Conservation (phyloP, 2,329 filamentous ascomycete species). For the Aspergillus pseudoglaucus region DNA sequence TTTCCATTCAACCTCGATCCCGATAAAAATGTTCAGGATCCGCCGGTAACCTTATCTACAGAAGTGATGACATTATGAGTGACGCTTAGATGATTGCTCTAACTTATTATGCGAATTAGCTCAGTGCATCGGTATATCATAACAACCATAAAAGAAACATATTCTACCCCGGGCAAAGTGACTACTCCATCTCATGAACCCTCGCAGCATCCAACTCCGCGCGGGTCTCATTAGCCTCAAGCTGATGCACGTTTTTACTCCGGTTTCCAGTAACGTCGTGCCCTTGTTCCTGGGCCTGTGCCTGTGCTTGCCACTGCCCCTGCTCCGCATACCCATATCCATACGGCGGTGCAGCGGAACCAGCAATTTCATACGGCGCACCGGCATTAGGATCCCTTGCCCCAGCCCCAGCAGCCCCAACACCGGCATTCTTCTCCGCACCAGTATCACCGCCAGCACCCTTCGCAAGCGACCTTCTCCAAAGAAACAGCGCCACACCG, state of each 20-base stretch:
- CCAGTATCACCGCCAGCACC: neutral
- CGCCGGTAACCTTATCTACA: constrained; percentile 4
- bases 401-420: neutral
- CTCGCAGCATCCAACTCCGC: neutral
- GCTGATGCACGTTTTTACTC: neutral
- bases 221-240: neutral
- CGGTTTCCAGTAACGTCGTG: neutral
- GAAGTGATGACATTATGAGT: neutral
- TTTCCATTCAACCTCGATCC: constrained; percentile 40
- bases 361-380: neutral
- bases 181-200: neutral
- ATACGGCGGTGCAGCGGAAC: neutral
- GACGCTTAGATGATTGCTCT: no score
- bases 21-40: constrained; percentile 33
- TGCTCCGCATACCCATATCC: neutral
- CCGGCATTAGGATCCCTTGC: neutral
- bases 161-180: neutral
- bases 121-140: no score
- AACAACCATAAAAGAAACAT: no score
- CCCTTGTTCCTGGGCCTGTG: neutral
- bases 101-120: no score
- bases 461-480: neutral
- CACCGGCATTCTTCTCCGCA: neutral
- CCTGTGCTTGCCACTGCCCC: no score
- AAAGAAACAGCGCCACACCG: neutral